Evolutionary conservation across 331 rosid species (phyloP).

Genomic region (Malus hybrid): DNA sequence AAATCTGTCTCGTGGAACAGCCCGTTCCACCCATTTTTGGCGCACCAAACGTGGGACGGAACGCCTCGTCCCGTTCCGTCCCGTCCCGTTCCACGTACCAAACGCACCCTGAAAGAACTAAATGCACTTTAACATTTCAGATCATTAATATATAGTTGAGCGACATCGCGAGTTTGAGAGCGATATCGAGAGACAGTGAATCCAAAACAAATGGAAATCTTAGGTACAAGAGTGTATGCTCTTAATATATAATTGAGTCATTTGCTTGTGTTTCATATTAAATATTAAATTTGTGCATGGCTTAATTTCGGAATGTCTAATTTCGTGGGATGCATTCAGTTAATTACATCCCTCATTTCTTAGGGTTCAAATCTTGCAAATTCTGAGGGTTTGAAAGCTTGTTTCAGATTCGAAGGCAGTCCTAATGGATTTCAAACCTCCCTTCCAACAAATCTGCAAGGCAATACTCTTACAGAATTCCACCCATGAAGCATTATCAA

Average conservation of each 20-base stretch:
- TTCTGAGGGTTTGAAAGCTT: not conserved
- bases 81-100: too few relatives aligned
- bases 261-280: not conserved
- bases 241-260: not conserved
- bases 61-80: too few relatives aligned
- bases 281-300: not conserved
- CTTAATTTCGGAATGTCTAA: not conserved
- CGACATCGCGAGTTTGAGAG: not conserved
- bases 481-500: not conserved
- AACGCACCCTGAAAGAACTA: too few relatives aligned
- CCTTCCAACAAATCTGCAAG: conserved; percentile 46
- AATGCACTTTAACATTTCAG: not conserved
- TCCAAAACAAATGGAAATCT: too few relatives aligned
- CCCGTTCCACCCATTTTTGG: too few relatives aligned
- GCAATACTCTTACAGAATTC: conserved; percentile 22
- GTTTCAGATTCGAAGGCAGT: not conserved
- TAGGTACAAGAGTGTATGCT: not conserved
- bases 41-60: too few relatives aligned
- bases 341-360: not conserved
- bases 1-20: too few relatives aligned
- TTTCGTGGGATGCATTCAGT: not conserved
- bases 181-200: not conserved
- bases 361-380: not conserved
- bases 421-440: conserved; percentile 44
- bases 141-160: too few relatives aligned